A percentile compares a stretch with the other conserved stretches of the same genome.
phyloP scores from a whole-genome alignment of 1,284 basidiomycete genomes.

The Rhodotorula sp. region DNA sequence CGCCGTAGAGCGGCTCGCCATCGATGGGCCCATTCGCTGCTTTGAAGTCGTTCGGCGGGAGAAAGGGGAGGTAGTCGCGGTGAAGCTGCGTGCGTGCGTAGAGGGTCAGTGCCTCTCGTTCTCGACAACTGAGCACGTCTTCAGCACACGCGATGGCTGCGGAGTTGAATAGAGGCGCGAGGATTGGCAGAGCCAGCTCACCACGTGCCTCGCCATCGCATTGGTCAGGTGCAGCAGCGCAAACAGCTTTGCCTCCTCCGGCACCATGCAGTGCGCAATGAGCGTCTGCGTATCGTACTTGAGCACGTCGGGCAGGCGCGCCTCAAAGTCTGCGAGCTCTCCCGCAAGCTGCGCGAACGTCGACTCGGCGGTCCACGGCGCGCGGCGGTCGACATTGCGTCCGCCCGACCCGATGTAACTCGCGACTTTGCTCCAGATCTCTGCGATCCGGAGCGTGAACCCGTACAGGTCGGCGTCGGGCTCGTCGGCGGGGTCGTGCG shows the following conservation, averaged over 20 bases:
- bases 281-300: constrained; percentile 38
- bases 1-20: constrained; percentile 41
- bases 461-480: constrained; percentile 37
- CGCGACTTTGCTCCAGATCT: constrained; percentile 40
- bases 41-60: constrained; percentile 41
- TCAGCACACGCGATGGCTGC: not conserved
- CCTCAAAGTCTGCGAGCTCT: constrained; percentile 31
- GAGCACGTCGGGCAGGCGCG: constrained; percentile 26
- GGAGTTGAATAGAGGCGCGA: too few species aligned
- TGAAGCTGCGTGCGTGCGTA: constrained; percentile 22
- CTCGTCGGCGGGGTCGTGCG: not conserved
- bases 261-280: constrained; percentile 36
- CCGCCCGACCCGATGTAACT: constrained; percentile 41
- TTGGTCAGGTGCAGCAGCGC: constrained; percentile 41
- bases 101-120: not conserved
- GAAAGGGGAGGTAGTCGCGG: constrained; percentile 45
- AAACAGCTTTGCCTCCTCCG: constrained; percentile 35
- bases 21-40: constrained; percentile 41
- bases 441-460: constrained; percentile 39
- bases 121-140: too few species aligned
- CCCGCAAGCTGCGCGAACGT: constrained; percentile 39
- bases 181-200: not conserved
- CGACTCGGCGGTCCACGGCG: constrained; percentile 40
- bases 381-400: constrained; percentile 39
- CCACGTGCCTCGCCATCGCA: constrained; percentile 32